A percentile compares a stretch with the other conserved stretches of the same genome.
phyloP scores from a whole-genome alignment of 2,329 filamentous ascomycete genomes.

The Botrytis cinerea region DNA sequence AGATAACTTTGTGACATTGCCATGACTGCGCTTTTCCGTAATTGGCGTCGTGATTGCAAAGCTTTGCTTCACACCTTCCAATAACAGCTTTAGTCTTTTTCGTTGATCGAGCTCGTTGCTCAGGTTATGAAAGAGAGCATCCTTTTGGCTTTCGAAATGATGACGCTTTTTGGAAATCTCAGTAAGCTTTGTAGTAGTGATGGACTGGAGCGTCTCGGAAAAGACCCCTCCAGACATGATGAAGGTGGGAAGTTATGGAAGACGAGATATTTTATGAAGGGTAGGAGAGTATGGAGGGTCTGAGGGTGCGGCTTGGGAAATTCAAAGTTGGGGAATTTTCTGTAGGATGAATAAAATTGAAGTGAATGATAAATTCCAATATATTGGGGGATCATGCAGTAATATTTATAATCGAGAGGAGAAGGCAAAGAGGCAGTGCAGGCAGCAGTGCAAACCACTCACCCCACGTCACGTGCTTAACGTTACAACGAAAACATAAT shows the following conservation, averaged over 20 bases:
- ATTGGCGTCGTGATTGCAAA: conserved; percentile 37
- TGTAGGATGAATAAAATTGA: background rate
- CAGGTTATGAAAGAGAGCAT: conserved; percentile 43
- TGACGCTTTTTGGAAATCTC: conserved; percentile 55
- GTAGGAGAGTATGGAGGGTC: background rate
- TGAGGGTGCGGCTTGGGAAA: background rate
- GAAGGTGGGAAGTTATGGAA: background rate
- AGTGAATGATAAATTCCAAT: background rate
- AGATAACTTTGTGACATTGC: conserved; percentile 24
- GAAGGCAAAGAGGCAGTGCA: background rate
- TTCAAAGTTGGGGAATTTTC: background rate
- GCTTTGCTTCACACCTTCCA: conserved; percentile 38
- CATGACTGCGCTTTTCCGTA: conserved; percentile 26
- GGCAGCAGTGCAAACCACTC: background rate
- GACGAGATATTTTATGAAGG: background rate
- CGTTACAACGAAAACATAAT: background rate
- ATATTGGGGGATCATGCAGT: background rate
- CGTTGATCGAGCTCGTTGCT: conserved; percentile 40
- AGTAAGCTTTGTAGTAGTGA: conserved; percentile 58
- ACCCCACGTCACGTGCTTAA: background rate
- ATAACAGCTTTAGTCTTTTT: conserved; percentile 43
- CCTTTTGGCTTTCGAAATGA: conserved; percentile 51
- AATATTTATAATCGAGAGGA: background rate
- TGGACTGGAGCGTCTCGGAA: conserved; percentile 55
- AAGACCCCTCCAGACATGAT: conserved; percentile 45